phyloP scores from a whole-genome alignment of 768 basidiomycete species.

The Psilocybe tampanensis region DNA sequence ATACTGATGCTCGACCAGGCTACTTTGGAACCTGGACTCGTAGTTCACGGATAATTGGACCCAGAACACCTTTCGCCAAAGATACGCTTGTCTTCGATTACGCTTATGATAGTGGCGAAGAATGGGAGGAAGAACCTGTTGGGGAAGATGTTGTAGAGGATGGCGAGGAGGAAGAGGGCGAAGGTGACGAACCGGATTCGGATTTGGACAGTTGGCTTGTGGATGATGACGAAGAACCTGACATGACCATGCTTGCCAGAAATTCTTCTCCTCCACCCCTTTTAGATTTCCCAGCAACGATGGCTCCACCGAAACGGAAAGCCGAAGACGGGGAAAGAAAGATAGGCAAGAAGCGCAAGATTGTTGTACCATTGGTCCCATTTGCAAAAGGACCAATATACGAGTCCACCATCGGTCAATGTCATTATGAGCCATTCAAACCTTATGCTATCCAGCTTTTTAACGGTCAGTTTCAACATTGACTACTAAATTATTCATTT shows the following conservation, averaged over 20 bases:
- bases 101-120: conserved; percentile 90
- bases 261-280: conserved; percentile 38
- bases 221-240: conserved; percentile 67
- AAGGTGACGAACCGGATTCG: conserved; percentile 64
- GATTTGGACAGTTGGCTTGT: conserved; percentile 82
- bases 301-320: conserved; percentile 62
- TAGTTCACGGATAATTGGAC: conserved; percentile 74
- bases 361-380: conserved; percentile 78
- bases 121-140: conserved; percentile 91
- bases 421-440: conserved; percentile 70
- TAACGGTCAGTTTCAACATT: conserved; percentile 58
- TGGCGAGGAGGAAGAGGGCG: conserved; percentile 62
- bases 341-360: conserved; percentile 70
- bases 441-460: conserved; percentile 79
- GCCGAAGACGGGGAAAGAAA: conserved; percentile 53
- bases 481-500: neutral
- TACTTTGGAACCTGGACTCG: conserved; percentile 96
- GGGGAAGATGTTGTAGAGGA: conserved; percentile 79
- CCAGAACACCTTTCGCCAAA: conserved; percentile 79
- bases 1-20: conserved; percentile 84
- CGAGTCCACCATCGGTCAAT: conserved; percentile 69
- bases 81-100: conserved; percentile 86
- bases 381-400: conserved; percentile 83
- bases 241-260: conserved; percentile 40
- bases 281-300: conserved; percentile 19